Evolutionary conservation across 2,329 filamentous ascomycete species (phyloP).

Genomic region (Penicillium capsulatum): DNA sequence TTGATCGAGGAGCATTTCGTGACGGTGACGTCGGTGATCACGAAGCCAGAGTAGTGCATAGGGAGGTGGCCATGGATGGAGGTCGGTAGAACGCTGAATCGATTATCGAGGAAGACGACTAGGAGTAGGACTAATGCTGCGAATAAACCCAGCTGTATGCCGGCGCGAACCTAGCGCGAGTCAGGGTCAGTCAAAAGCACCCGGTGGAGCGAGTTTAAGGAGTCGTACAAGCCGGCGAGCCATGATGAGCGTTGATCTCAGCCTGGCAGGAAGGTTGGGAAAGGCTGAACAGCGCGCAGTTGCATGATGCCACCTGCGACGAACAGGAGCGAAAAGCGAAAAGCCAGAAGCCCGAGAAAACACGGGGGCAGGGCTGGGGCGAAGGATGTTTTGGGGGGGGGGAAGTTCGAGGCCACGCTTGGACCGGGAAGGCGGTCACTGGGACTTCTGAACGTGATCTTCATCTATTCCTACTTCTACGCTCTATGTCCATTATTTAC

Average conservation of each 20-base stretch:
- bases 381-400: constrained; percentile 13
- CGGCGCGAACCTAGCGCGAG: constrained; percentile 57
- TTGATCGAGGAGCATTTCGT: constrained; percentile 72
- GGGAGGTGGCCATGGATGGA: constrained; percentile 84
- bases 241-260: constrained; percentile 34
- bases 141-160: constrained; percentile 68
- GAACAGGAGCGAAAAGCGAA: constrained; percentile 21
- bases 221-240: constrained; percentile 42
- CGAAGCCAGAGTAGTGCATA: constrained; percentile 74
- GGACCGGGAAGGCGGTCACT: constrained; percentile 29
- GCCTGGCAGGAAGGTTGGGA: constrained; percentile 30
- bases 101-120: constrained; percentile 78
- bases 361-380: constrained; percentile 10
- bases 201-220: neutral
- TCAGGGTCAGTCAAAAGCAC: constrained; percentile 10
- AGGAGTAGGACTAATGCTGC: constrained; percentile 64
- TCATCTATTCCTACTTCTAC: neutral
- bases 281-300: constrained; percentile 23
- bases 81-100: constrained; percentile 79
- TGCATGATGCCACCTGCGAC: constrained; percentile 31
- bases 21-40: constrained; percentile 81
- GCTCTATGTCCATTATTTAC: constrained; percentile 7
- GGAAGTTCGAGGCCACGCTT: constrained; percentile 13
- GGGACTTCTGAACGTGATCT: constrained; percentile 16
- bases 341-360: constrained; percentile 28